These are phyloP conservation scores for Pistacia integerrima DNA, from an alignment of 345 rosid species.

Conservation along the genomic window DNA sequence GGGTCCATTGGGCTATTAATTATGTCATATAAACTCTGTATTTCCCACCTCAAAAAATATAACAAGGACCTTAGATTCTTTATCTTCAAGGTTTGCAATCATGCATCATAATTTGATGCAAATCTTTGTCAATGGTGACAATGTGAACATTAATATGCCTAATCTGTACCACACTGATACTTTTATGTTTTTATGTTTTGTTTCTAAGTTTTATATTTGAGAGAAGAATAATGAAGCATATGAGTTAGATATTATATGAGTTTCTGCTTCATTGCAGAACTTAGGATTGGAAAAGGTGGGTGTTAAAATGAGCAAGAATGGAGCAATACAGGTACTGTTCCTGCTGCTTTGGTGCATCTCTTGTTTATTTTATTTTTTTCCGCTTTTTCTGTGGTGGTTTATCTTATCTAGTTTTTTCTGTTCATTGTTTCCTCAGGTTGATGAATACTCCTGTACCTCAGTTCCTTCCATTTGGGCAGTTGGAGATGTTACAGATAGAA, in stretches of 20 bases:
- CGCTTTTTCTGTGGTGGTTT: constrained; percentile 6
- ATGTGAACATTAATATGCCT: not conserved
- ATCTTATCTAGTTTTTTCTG: constrained; percentile 17
- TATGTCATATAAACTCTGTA: not conserved
- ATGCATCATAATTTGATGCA: not conserved
- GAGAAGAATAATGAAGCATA: not conserved
- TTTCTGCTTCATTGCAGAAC: constrained; percentile 56
- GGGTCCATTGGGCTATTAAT: not conserved
- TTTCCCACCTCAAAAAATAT: not conserved
- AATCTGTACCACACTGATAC: not conserved
- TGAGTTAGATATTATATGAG: constrained; percentile 23
- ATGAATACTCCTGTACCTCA: constrained; percentile 79
- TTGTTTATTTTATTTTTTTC: constrained; percentile 14
- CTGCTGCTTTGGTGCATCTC: not conserved
- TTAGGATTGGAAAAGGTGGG: constrained; percentile 85
- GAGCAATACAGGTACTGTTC: constrained; percentile 81
- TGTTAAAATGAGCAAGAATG: constrained; percentile 69
- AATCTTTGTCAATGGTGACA: not conserved
- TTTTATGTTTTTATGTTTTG: not conserved
- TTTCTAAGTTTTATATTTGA: not conserved
- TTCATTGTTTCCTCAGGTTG: constrained; percentile 58
- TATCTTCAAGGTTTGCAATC: not conserved
- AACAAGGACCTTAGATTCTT: not conserved
- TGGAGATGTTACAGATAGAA: constrained; percentile 92
- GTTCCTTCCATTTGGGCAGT: constrained; percentile 97